A percentile compares a stretch with the other conserved stretches of the same genome.
phyloP scores from a whole-genome alignment of 2,329 filamentous ascomycete species.

The Pseudomassariella vexata region DNA sequence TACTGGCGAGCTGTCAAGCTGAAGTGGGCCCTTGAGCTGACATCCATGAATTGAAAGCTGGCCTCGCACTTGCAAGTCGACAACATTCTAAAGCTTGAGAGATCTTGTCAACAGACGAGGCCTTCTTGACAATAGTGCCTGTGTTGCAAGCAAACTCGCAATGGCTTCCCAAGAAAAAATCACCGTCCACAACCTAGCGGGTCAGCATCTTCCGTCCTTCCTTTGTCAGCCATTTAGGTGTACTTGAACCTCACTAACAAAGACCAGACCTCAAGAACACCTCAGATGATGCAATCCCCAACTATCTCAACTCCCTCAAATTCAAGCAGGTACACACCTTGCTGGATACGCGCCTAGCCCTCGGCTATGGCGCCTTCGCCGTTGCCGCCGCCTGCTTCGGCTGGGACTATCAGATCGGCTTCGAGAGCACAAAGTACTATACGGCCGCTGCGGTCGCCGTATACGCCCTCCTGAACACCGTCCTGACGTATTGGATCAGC shows the following conservation, averaged over 20 bases:
- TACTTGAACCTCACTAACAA: slow-evolving; percentile 1
- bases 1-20: not conserved
- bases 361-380: slow-evolving; percentile 78
- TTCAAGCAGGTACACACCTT: slow-evolving; percentile 79
- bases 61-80: no score
- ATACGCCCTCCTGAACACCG: slow-evolving; percentile 74
- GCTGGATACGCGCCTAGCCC: slow-evolving; percentile 72
- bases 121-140: not conserved
- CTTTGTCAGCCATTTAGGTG: not conserved
- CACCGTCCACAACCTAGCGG: slow-evolving; percentile 61
- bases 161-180: slow-evolving; percentile 52
- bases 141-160: slow-evolving; percentile 1
- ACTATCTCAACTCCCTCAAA: slow-evolving; percentile 83
- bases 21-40: not conserved
- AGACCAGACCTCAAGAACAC: slow-evolving; percentile 86
- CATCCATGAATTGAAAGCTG: no score
- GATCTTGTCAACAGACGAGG: no score
- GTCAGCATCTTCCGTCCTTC: slow-evolving; percentile 30
- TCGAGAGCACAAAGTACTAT: slow-evolving; percentile 77
- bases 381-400: slow-evolving; percentile 80
- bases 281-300: slow-evolving; percentile 87
- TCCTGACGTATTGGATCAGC: slow-evolving; percentile 78
- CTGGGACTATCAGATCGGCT: slow-evolving; percentile 88
- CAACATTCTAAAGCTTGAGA: no score
- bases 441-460: slow-evolving; percentile 72